Conservation (phyloP, 495 filamentous ascomycete genomes). For the Podospora conica region DNA sequence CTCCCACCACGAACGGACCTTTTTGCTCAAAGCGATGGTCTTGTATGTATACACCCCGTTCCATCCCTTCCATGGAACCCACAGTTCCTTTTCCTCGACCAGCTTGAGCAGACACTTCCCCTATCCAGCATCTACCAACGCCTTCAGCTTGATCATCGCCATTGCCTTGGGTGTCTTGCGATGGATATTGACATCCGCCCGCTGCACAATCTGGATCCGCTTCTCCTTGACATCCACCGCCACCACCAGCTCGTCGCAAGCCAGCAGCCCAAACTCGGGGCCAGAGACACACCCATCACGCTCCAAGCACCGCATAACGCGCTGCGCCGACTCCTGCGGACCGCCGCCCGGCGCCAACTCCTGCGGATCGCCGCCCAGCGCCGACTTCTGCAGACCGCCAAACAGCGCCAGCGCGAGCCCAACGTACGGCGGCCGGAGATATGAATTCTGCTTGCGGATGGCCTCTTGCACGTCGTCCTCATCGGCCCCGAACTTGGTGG, state of each 20-base stretch:
- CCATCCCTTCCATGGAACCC: too few species aligned
- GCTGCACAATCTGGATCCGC: neutral
- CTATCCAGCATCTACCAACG: too few species aligned
- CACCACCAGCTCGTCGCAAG: neutral
- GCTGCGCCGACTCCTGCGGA: neutral
- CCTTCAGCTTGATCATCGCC: too few species aligned
- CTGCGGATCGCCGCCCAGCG: neutral
- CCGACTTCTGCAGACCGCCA: neutral
- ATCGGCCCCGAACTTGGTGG: neutral
- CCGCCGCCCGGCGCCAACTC: neutral
- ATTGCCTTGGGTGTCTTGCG: too few species aligned
- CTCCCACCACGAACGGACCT: too few species aligned
- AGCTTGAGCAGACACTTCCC: too few species aligned
- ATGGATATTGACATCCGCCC: neutral
- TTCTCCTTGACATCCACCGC: neutral
- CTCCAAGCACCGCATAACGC: neutral
- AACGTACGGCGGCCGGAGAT: neutral
- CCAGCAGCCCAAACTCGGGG: neutral
- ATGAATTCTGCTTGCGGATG: neutral
- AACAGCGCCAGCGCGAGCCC: neutral
- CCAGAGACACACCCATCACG: neutral
- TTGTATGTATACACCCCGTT: too few species aligned
- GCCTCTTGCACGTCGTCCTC: neutral
- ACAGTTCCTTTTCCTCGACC: too few species aligned
- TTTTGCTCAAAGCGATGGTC: too few species aligned